Evolutionary conservation across 1,284 basidiomycete genomes (phyloP).

Genomic region (Trichosporon sp.): DNA sequence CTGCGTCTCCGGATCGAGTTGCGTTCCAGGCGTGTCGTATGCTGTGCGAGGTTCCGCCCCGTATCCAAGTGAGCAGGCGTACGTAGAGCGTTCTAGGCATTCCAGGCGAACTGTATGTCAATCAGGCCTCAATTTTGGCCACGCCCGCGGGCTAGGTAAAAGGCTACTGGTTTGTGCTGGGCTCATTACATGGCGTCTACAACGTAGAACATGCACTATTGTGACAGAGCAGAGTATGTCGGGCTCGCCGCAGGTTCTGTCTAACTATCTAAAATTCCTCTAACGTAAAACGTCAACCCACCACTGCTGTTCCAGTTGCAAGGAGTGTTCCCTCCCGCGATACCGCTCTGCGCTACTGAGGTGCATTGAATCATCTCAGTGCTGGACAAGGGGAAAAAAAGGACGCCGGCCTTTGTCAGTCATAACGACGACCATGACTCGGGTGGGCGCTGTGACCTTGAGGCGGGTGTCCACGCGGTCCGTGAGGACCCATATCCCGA

Average conservation of each 20-base stretch:
- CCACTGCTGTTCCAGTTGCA: neutral
- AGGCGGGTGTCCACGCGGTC: neutral
- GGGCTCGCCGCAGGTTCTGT: neutral
- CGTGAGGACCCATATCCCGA: neutral
- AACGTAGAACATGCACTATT: neutral
- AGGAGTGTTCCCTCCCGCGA: neutral
- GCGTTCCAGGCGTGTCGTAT: neutral
- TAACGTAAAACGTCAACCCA: neutral
- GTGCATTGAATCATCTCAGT: neutral
- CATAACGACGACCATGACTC: slow-evolving; percentile 1
- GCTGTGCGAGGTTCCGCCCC: neutral
- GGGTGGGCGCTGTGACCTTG: neutral
- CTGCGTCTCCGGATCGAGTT: neutral
- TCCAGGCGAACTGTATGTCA: neutral
- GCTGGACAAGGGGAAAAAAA: neutral
- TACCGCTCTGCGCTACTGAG: neutral
- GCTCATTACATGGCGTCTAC: slow-evolving; percentile 12
- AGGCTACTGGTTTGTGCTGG: neutral
- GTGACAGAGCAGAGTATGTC: neutral
- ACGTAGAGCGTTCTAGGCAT: slow-evolving; percentile 4
- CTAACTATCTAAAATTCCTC: slow-evolving; percentile 11
- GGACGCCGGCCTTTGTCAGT: neutral
- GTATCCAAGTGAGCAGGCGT: neutral
- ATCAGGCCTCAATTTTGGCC: neutral
- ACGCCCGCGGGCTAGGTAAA: neutral